Conservation (phyloP, 768 basidiomycete genomes). For the Mycena haematopus region DNA sequence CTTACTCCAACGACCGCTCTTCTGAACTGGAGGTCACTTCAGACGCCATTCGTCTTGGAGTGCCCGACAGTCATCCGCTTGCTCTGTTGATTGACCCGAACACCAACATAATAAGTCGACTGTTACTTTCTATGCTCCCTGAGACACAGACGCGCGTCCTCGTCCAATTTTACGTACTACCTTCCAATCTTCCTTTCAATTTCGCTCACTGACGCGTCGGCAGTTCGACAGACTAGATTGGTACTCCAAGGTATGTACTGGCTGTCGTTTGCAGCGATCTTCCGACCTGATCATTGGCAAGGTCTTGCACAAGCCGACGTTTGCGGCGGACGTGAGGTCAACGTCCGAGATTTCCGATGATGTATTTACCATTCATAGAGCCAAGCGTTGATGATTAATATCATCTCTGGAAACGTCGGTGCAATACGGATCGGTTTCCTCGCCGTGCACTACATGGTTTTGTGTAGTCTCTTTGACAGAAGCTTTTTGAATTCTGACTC, state of each 20-base stretch:
- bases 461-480: too few relatives aligned
- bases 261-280: neutral
- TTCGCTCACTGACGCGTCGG: neutral
- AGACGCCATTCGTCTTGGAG: slow-evolving; percentile 4
- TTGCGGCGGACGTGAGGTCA: slow-evolving; percentile 29
- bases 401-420: slow-evolving; percentile 13
- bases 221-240: slow-evolving; percentile 32
- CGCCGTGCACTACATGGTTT: slow-evolving; percentile 35
- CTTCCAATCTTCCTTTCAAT: neutral
- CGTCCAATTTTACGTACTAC: slow-evolving; percentile 34
- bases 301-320: slow-evolving; percentile 35
- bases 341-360: neutral
- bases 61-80: slow-evolving; percentile 33
- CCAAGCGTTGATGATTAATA: slow-evolving; percentile 6
- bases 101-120: slow-evolving; percentile 29
- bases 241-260: slow-evolving; percentile 29
- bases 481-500: too few relatives aligned
- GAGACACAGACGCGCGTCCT: slow-evolving; percentile 26
- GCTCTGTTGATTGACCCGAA: slow-evolving; percentile 32
- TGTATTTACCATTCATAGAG: slow-evolving; percentile 4
- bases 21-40: slow-evolving; percentile 14
- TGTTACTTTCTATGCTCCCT: slow-evolving; percentile 29
- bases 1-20: slow-evolving; percentile 1
- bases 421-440: slow-evolving; percentile 28
- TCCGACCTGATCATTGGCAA: slow-evolving; percentile 8